A percentile compares a stretch with the other conserved stretches of the same genome.
Conservation (phyloP, 148 eudicot species). For the Rhododendron kiyosumense region DNA sequence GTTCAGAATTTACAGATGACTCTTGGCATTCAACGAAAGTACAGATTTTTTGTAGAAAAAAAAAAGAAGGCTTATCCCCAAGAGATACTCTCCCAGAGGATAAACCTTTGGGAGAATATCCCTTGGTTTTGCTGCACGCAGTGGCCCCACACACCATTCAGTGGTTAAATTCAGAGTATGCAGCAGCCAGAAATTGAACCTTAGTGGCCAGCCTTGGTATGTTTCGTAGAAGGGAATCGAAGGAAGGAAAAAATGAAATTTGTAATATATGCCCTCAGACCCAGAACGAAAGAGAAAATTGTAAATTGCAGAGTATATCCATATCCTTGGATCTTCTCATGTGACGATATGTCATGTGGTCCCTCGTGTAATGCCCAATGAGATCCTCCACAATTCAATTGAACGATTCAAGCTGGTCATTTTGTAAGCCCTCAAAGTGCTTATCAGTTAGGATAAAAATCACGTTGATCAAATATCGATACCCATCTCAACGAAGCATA, state of each 20-base stretch:
- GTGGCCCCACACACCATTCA: no score
- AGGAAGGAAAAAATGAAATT: background rate
- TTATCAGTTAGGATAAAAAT: background rate
- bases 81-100: no score
- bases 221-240: no score
- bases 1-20: background rate
- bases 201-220: no score
- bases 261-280: background rate
- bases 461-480: background rate
- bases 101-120: no score
- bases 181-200: no score
- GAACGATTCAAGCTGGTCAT: background rate
- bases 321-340: background rate
- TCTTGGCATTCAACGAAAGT: background rate
- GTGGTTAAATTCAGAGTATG: no score
- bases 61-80: no score
- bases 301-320: background rate
- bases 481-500: background rate
- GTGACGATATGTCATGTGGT: background rate
- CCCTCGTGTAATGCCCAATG: background rate
- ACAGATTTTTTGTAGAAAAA: background rate
- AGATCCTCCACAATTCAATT: background rate
- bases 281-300: background rate
- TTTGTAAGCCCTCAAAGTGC: background rate
- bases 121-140: no score